Evolutionary conservation across 83 land plant species (phyloP).

Genomic region (Picea mariana): DNA sequence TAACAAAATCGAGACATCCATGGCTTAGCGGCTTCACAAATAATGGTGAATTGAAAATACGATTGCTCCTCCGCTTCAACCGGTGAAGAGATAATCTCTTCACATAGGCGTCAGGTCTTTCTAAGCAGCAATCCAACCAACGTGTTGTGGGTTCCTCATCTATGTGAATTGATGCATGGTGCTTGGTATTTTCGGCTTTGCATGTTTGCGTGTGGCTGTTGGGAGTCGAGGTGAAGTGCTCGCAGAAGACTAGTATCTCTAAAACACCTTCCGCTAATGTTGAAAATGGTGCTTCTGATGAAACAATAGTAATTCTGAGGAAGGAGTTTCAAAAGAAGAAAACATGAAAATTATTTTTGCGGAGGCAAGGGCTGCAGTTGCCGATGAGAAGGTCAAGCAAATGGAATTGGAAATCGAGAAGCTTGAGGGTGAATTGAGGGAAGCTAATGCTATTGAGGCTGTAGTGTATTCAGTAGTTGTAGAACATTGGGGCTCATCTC

Average conservation of each 20-base stretch:
- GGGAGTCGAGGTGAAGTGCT: too few species aligned
- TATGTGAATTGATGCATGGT: too few species aligned
- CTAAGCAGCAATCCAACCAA: too few species aligned
- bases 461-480: slow-evolving; percentile 72
- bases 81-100: too few species aligned
- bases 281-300: slow-evolving; percentile 8
- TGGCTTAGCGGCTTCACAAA: too few species aligned
- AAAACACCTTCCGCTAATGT: slow-evolving; percentile 8
- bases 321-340: slow-evolving; percentile 27
- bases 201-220: too few species aligned
- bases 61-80: too few species aligned
- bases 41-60: too few species aligned
- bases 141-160: too few species aligned
- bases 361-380: slow-evolving; percentile 36
- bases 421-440: slow-evolving; percentile 78
- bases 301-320: slow-evolving; percentile 5
- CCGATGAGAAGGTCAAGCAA: slow-evolving; percentile 45
- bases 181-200: too few species aligned
- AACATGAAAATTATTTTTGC: slow-evolving; percentile 17
- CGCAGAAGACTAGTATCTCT: slow-evolving; percentile 29
- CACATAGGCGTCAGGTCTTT: too few species aligned
- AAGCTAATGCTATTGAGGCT: slow-evolving; percentile 80
- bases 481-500: slow-evolving; percentile 87
- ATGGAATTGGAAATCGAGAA: slow-evolving; percentile 54
- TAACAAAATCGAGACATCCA: too few species aligned